These are phyloP conservation scores for Setaria viridis DNA, from an alignment of 202 grass and related monocot genomes.

Conservation along the genomic window DNA sequence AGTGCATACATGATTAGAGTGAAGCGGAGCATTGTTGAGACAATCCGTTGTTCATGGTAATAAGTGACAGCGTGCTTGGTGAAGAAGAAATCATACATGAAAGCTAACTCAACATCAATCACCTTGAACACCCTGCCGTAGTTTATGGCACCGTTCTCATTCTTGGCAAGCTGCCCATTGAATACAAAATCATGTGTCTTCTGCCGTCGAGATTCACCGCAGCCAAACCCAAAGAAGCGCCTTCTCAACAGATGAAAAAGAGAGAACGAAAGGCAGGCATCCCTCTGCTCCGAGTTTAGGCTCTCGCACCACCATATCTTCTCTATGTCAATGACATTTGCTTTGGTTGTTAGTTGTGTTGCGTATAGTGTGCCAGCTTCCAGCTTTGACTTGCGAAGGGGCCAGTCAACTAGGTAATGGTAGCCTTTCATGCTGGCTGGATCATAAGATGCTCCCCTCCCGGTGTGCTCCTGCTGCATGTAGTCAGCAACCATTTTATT, in stretches of 20 bases:
- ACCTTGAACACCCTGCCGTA: constrained; percentile 11
- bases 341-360: neutral
- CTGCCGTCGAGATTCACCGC: neutral
- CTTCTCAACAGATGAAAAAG: constrained; percentile 4
- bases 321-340: neutral
- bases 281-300: neutral
- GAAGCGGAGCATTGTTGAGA: no score
- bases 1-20: no score
- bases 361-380: neutral
- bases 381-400: neutral
- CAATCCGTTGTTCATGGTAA: neutral
- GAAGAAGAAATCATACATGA: no score
- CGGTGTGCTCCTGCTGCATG: constrained; percentile 3
- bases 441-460: neutral
- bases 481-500: constrained; percentile 32
- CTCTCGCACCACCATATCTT: neutral
- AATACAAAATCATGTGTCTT: constrained; percentile 26
- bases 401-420: constrained; percentile 23
- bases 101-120: constrained; percentile 5
- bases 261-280: constrained; percentile 15
- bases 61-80: neutral
- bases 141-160: neutral
- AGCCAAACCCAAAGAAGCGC: neutral
- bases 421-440: constrained; percentile 12
- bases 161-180: neutral